Percentiles rank a stretch among this genome's conserved stretches.
These are phyloP conservation scores for Solanum peruvianum DNA, from an alignment of 257 asterid species.

Conservation along the genomic window DNA sequence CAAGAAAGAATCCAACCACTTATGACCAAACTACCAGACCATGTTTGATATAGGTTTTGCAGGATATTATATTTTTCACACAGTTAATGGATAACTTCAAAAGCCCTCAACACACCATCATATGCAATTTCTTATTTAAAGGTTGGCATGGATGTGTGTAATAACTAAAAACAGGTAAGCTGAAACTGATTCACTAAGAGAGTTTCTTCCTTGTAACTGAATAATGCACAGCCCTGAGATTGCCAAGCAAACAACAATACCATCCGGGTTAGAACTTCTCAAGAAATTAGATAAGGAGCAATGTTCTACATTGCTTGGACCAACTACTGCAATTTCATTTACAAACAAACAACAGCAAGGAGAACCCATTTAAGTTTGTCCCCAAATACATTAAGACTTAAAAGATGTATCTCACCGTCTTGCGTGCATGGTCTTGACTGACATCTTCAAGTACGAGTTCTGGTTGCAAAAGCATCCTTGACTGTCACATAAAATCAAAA, in stretches of 20 bases:
- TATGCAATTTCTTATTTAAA: not conserved
- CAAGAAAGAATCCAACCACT: not conserved
- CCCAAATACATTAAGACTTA: not conserved
- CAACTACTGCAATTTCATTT: not conserved
- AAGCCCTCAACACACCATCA: not conserved
- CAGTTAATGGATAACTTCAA: not conserved
- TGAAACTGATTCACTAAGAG: not conserved
- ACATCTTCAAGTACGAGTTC: slow-evolving; percentile 96
- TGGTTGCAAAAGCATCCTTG: slow-evolving; percentile 88
- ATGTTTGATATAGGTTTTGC: not conserved
- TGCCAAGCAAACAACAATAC: not conserved
- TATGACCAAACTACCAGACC: not conserved
- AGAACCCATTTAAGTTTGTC: not conserved
- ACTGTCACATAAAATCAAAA: slow-evolving; percentile 35
- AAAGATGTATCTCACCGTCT: slow-evolving; percentile 57
- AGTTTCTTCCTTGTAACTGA: not conserved
- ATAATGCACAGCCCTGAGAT: not conserved
- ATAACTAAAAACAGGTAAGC: not conserved
- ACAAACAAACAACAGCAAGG: not conserved
- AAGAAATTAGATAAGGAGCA: not conserved
- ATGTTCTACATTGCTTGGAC: not conserved
- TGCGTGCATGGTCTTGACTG: slow-evolving; percentile 98
- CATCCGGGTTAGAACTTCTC: not conserved
- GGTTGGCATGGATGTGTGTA: not conserved
- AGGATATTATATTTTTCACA: not conserved